Base-by-base conservation (phyloP, 305 asterid genomes). In the Fraxinus albicans region DNA sequence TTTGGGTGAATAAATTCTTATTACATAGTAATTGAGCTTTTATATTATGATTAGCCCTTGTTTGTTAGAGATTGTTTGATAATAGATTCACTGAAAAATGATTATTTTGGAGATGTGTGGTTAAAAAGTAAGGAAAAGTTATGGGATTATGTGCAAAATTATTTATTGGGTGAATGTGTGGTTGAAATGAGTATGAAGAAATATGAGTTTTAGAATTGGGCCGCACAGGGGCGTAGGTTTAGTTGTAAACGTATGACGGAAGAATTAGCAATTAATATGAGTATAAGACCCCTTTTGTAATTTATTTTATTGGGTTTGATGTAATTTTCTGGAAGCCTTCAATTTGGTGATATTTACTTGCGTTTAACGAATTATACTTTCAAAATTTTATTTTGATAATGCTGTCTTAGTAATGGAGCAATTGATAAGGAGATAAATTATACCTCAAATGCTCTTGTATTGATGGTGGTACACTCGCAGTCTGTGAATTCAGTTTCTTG, bases 351-450 rank as follows among this genome's bases (percentile, higher is more conserved):
- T 58, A 58, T 21, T 40, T 40, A 19, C 60, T 8, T 21, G 78
- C 60, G 25, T 55, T 5, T 5, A 55, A 55, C 25, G 10, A 55
- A 55, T 55, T 55, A 55, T 55, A 55, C 65, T 55, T 55, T 6
- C 25, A n/a, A 55, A 55, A 53, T 53, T 17, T 55, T 55, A n/a
- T 55, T 55, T 2, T 75, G 34, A 21, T 40, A 75, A 2, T 75
- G 33, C 55, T 17, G 47, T 19, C 60, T 1, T 25, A 75, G 50
- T 75, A 73, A 19, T 73, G 9, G 53, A 60, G 70, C 31, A 60
- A 60, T 94, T 70, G 88, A 83, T 34, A 77, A 91, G 70, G 31
- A 60, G 70, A 7, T 60, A 60, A 60, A 60, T 60, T 60, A 21
- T 60, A 21, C 70, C 70, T 60, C 31, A 60, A 19, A 21, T 60